phyloP scores from a whole-genome alignment of 83 land plant genomes.

The Thuja plicata region DNA sequence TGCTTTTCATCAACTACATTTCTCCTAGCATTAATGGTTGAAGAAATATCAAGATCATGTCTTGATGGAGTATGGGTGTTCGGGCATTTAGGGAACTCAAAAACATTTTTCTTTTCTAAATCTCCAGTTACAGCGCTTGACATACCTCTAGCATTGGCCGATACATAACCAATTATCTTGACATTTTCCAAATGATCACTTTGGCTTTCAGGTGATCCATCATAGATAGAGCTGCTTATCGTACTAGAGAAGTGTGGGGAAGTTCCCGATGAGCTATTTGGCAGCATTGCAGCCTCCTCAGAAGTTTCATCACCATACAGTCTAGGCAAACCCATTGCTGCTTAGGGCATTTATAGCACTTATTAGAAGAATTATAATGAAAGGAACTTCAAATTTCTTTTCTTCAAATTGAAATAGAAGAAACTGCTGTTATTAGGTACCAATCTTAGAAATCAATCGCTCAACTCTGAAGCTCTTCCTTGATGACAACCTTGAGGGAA shows the following conservation, averaged over 20 bases:
- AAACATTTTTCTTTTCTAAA: conserved; percentile 3
- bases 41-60: conserved; percentile 7
- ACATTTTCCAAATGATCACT: not conserved
- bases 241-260: conserved; percentile 6
- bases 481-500: not conserved
- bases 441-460: not conserved
- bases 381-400: not conserved
- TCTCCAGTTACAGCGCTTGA: not conserved
- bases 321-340: conserved; percentile 16
- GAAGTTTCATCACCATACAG: not conserved
- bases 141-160: not conserved
- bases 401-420: not conserved
- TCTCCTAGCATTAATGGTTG: not conserved
- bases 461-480: conserved; percentile 1
- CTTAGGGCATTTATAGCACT: conserved; percentile 8
- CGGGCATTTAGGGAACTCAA: conserved; percentile 8
- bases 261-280: conserved; percentile 12
- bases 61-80: not conserved
- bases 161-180: not conserved
- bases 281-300: conserved; percentile 5
- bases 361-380: not conserved
- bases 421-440: conserved; percentile 2
- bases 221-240: conserved; percentile 1
- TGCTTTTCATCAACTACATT: conserved; percentile 12
- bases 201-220: not conserved